Evolutionary conservation across 352 stramenopile species (phyloP), one percentile per base, ranked within the genome.

Genomic region (Sclerospora graminicola): DNA sequence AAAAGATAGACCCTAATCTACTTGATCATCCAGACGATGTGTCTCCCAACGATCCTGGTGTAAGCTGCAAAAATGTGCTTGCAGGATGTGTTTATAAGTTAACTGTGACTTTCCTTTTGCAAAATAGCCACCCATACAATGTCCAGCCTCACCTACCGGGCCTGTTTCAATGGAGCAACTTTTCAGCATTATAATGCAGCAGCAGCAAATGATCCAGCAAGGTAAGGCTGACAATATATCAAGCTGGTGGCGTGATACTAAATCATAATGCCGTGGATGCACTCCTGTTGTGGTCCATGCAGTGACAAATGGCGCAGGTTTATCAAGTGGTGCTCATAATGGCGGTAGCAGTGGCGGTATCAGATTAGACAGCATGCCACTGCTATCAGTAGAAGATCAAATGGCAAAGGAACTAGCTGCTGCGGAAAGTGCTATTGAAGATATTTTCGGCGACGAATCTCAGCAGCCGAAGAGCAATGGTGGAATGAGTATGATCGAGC

Each of bases 401-500:
- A 93, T 90, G 79, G 78, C 78, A 10, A 64, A 71, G 30, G 82
- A 93, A 38, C 46, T 90, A 16, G 82, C 77, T 15, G 78, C 75
- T 29, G 79, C 76, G 2, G 76, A 89, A 43, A 85, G 70, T 41
- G 79, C 77, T 2, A 70, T 91, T 15, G 76, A 90, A 20, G 79
- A 89, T 44, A 88, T 90, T 19, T 93, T 90, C 32, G 78, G 82
- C 1, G 75, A 88, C 36, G 78, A 89, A 41, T 73, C 79, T n/a
- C 60, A 81, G 44, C 63, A 76, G 23, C 45, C 65, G 0, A 84
- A 83, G 41, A 76, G 67, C 4, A 44, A 58, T 32, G 74, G 70
- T n/a, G 77, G 81, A 9, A 89, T 89, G 68, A 84, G 63, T 32
- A 87, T 93, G 76, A 89, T 93, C 26, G 76, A 93, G 50, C 74